These are phyloP conservation scores for Claviceps africana DNA, from an alignment of 2,329 filamentous ascomycete genomes.

Conservation along the genomic window DNA sequence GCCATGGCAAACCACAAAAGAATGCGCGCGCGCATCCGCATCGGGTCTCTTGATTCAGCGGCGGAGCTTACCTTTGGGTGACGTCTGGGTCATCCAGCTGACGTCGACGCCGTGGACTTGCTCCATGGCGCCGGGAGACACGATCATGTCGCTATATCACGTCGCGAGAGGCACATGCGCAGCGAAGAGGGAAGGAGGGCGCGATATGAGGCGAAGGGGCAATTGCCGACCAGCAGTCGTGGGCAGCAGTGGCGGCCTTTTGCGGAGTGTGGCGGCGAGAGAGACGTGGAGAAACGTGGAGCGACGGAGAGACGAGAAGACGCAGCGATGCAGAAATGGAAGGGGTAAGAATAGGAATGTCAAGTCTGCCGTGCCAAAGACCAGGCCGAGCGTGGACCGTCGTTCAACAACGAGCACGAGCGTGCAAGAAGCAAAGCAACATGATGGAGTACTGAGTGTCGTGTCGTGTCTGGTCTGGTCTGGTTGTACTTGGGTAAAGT, in stretches of 20 bases:
- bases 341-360: not conserved
- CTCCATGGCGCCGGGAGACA: constrained; percentile 46
- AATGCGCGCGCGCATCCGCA: not conserved
- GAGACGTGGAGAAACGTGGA: not conserved
- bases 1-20: not conserved
- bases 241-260: not conserved
- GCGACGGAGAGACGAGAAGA: not conserved
- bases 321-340: not conserved
- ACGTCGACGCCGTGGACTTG: constrained; percentile 73
- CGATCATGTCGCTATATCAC: constrained; percentile 1
- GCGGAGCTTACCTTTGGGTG: constrained; percentile 56
- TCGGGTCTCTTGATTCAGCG: not conserved
- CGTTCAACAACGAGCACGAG: not conserved
- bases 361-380: not conserved
- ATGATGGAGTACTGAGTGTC: too few relatives aligned
- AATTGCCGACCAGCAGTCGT: not conserved
- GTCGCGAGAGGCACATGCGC: not conserved
- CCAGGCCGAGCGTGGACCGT: not conserved
- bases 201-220: not conserved
- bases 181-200: not conserved
- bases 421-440: not conserved
- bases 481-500: too few relatives aligned
- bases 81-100: constrained; percentile 75
- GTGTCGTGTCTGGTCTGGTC: too few relatives aligned
- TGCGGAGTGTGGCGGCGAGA: not conserved